Base-by-base conservation (phyloP, 2,329 filamentous ascomycete genomes). In the Pseudopithomyces maydicus region DNA sequence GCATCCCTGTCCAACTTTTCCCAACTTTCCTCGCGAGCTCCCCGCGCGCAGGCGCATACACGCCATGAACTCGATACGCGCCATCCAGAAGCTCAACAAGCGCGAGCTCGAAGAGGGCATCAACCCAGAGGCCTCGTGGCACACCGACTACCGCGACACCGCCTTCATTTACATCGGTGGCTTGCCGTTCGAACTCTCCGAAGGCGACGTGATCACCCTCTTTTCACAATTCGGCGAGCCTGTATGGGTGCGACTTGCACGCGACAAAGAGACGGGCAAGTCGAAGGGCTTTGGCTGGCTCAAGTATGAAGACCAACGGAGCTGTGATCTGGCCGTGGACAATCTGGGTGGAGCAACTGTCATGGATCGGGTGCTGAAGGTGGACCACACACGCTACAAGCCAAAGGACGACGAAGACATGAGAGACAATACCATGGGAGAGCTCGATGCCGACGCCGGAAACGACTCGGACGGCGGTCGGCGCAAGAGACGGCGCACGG, bases 161-260 rank as follows among this genome's bases (percentile, higher is more conserved):
- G 96, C 95, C 57, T 99, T 94, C 77, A 82, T 99, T 74, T 97
- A 97, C 82, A 93, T 99, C 66, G 96, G 96, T 71, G 94, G 94
- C 26, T 84, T 99, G 12, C 92, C 93, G 3, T 96, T 90, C 78
- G 91, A 96, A 70, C 84, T 99, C 39, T 92, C 92, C 47, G 95
- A 99, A 80, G 96, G 96, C 77, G 95, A 99, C 77, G 85, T 99
- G 61, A 87, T 98, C 65, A 93, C 93, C 11, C 96, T 99, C 58
- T 99, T 98, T 81, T 97, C 92, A 6, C 95, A 99, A 76, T 99
- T 89, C 73, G 95, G 95, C 67, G 94, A 98, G 73, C 96, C 96
- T 2, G 91, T 93, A 2, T 96, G 94, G 78, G 84, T 99, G 57
- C 96, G 97, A 69, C 86, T 99, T 12, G 88, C 90, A 46, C 91